Base-by-base conservation (phyloP, 1,284 basidiomycete genomes). In the Trichosporon sp. region DNA sequence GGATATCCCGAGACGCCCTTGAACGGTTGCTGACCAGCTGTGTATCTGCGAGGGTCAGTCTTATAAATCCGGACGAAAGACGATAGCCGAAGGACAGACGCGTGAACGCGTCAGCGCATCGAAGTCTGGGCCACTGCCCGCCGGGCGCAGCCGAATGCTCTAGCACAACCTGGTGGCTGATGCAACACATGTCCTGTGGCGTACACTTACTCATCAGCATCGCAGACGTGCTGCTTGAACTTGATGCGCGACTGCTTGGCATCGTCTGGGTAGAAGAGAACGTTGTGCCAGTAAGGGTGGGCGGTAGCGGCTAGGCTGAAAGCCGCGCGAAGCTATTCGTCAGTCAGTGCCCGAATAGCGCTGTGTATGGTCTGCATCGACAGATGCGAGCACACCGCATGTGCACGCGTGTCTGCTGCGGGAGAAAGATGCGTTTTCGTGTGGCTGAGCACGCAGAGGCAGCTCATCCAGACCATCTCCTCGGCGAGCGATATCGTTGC, bases 201-300 rank as follows among this genome's bases (percentile, higher is more conserved):
- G 3, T 27, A 21, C 1, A 78, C 79, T 75, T 61, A 81, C 79
- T 81, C 79, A 23, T 66, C 57, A 13, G 72, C 70, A 61, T 78
- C 77, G 63, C 79, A 81, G 31, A 81, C 73, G 69, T 81, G 79
- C 65, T 75, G 70, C 75, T 78, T 76, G 70, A 81, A 81, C 74
- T 77, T 78, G 69, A 77, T 76, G 27, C 75, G 69, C 2, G 77
- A 72, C 11, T 73, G 68, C 54, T 72, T 69, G 2, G 70, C 66
- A 56, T 78, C 78, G 63, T 78, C 73, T 2, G 78, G 77, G 70
- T 72, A 79, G 54, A 79, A 69, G 33, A 79, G 72, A 49, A 75
- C 78, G 61, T 80, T 75, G 44, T 70, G 71, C 75, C 78, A 79
- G 60, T 71, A 79, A 1, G 75, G 74, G 37, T 77, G 74, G 25